Percentiles rank a stretch among this genome's conserved stretches.
Conservation (phyloP, 2,329 filamentous ascomycete genomes). For the Blastomyces silverae region DNA sequence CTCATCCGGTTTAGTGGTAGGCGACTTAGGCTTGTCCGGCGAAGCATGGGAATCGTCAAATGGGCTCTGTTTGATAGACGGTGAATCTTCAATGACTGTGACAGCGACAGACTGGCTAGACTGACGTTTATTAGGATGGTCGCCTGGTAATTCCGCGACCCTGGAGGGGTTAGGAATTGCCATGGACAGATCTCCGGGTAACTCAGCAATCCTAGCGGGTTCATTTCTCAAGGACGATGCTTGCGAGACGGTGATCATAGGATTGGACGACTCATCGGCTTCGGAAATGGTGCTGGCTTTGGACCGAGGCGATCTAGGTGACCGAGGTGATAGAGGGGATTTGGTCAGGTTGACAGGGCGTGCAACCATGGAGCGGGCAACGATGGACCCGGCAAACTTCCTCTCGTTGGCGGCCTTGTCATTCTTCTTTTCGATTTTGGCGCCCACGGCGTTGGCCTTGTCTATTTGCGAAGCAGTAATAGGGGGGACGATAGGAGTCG, state of each 20-base stretch:
- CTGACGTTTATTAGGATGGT: slow-evolving; percentile 22
- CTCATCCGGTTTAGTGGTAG: slow-evolving; percentile 18
- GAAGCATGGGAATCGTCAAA: slow-evolving; percentile 24
- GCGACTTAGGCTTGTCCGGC: slow-evolving; percentile 19
- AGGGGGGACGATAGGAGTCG: slow-evolving; percentile 63
- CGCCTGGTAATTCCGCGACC: slow-evolving; percentile 25
- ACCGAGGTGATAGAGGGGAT: neutral
- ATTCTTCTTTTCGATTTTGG: slow-evolving; percentile 16
- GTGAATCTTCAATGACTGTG: slow-evolving; percentile 29
- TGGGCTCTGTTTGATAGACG: slow-evolving; percentile 25
- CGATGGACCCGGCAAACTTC: slow-evolving; percentile 36
- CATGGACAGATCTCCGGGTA: neutral
- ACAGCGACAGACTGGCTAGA: slow-evolving; percentile 24
- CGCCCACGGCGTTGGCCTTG: slow-evolving; percentile 33
- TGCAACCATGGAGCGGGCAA: slow-evolving; percentile 40
- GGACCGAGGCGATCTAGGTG: slow-evolving; percentile 29
- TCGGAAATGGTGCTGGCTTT: slow-evolving; percentile 31
- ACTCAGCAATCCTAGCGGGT: slow-evolving; percentile 17
- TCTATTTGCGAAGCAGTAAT: slow-evolving; percentile 51
- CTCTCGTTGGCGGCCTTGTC: neutral
- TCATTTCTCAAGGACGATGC: slow-evolving; percentile 11
- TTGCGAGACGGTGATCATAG: slow-evolving; percentile 18
- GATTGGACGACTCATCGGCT: slow-evolving; percentile 22
- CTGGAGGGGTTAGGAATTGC: neutral
- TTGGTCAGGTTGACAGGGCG: slow-evolving; percentile 43